Base-by-base conservation (phyloP, 306 rosid species). In the Begonia peltatifolia region DNA sequence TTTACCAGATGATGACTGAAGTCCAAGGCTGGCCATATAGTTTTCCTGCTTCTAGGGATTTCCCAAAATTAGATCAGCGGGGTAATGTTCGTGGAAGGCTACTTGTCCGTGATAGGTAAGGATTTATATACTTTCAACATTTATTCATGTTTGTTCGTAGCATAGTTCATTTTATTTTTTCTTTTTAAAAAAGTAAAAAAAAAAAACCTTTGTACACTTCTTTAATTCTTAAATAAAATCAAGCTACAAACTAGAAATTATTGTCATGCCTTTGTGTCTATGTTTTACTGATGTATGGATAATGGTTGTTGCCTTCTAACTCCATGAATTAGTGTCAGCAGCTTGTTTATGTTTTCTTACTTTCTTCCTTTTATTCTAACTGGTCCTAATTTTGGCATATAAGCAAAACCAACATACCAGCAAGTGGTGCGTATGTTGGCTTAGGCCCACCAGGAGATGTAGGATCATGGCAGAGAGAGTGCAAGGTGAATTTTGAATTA, bases 381-480 rank as follows among this genome's bases (percentile, higher is more conserved):
- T 12, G 56, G n/a, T n/a, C 44, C 41, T 57, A 60, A 25, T 60
- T 14, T 62, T 70, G 76, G 62, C 60, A 67, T 56, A 14, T 56
- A 16, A 54, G 47, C 48, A 58, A 20, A 59, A 68, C 67, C 41
- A 22, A 11, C 17, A 60, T 55, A 42, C 59, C 80, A 0, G 77
- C 73, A 22, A 59, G 14, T 49, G 74, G 63, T 55, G 84, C 80
- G 12, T 78, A 54, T 43, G 75, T 74, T 6, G 84, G 84, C 54
- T 66, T 78, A 64, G 74, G 77, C 14, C 73, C 76, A 12, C 80
- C 77, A 13, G 84, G 80, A 52, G 78, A 74, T 56, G 77, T 48
- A 25, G 77, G 77, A 52, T 74, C 84, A 14, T 78, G 84, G 84
- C 80, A 78, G 49, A 71, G 75, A 68, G 99, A 86, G 75, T 79